Base-by-base conservation (phyloP, 1,139 yeast genomes). In the Eremothecium gossypii region DNA sequence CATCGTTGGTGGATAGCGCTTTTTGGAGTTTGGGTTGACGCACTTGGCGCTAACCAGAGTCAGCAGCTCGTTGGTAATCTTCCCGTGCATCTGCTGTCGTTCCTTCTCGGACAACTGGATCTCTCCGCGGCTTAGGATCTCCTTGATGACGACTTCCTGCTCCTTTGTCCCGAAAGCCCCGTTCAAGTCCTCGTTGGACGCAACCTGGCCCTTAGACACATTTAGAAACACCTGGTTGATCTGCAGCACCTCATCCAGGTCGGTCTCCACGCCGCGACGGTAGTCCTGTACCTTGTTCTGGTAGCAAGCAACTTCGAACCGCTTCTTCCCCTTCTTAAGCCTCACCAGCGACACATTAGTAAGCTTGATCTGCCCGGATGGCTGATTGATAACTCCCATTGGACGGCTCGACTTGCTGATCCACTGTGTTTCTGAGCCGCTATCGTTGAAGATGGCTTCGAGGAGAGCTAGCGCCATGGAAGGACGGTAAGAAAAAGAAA, bases 271-370 rank as follows among this genome's bases (percentile, higher is more conserved):
- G 79, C 81, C 60, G 82, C 87, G 60, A 54, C 96, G 71, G 80
- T 91, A 91, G 63, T 91, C 98, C 59, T 89, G 97, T 9, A 91
- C 96, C 59, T 93, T 91, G 58, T 91, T 91, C 58, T 86, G 96
- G 62, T 91, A 91, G 60, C 98, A 91, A 0, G 97, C 98, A 38
- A 93, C 76, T 63, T 91, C 98, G 57, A 87, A 91, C 49, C 96
- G 69, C 63, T 85, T 84, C 59, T 85, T 85, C 28, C 91, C 95
- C 60, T 84, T 86, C 57, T 83, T 84, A 78, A 91, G 79, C 41
- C 93, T 74, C 41, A 91, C 96, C 47, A 91, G 69, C 23, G 98
- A 87, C 35, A 91, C 97, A 64, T 91, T 91, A 41, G 98, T 91
- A 55, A 91, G 74, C 60, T 79, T 83, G 52, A 91, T 87, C 59